Conservation (phyloP, 1,139 yeast genomes). For the Diutina rugosa region DNA sequence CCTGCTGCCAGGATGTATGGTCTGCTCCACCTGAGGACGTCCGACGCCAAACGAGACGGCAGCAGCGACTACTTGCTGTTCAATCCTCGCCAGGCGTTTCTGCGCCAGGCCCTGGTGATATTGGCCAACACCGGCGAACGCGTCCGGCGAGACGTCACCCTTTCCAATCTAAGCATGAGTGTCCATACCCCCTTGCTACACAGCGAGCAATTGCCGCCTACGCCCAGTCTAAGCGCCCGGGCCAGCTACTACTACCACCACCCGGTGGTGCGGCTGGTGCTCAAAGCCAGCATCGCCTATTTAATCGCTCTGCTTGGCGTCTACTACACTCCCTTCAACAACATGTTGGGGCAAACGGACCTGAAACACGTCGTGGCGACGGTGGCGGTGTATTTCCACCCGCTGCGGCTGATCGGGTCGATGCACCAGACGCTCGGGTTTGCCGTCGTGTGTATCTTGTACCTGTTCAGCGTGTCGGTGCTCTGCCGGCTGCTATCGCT, state of each 20-base stretch:
- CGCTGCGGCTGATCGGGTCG: constrained; percentile 66
- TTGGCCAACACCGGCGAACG: constrained; percentile 1
- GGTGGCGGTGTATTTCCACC: constrained; percentile 75
- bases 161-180: neutral
- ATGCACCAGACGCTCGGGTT: constrained; percentile 65
- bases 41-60: neutral
- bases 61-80: neutral
- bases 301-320: constrained; percentile 64
- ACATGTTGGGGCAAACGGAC: constrained; percentile 50
- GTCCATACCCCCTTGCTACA: neutral
- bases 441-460: constrained; percentile 42
- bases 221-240: no score
- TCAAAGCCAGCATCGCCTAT: constrained; percentile 65
- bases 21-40: neutral
- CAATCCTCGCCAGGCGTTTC: neutral
- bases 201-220: neutral
- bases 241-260: neutral
- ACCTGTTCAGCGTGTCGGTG: constrained; percentile 43
- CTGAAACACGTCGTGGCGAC: constrained; percentile 77
- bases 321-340: constrained; percentile 46
- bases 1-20: neutral
- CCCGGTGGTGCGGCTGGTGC: constrained; percentile 16
- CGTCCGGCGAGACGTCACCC: neutral
- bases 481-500: constrained; percentile 43
- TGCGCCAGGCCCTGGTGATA: neutral